phyloP scores from a whole-genome alignment of 257 asterid genomes.

The Scutellaria barbata region DNA sequence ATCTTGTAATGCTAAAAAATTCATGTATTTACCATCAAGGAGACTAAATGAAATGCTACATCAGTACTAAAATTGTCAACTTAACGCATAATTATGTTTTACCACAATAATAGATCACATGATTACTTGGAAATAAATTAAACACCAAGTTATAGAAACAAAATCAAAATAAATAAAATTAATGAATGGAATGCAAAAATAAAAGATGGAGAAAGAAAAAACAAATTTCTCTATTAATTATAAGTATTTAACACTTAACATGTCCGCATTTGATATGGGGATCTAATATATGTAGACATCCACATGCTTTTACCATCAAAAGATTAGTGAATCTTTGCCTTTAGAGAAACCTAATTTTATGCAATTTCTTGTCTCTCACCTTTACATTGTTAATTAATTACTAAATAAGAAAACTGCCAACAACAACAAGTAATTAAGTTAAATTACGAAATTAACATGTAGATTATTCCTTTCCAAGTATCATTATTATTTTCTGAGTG shows the following conservation, averaged over 20 bases:
- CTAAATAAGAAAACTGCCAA: not conserved
- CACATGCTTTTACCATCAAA: conserved; percentile 12
- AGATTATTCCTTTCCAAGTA: too few species aligned
- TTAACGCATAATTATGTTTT: too few species aligned
- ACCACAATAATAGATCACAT: too few species aligned
- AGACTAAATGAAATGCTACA: too few species aligned
- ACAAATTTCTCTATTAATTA: too few species aligned
- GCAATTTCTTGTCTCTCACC: conserved; percentile 23
- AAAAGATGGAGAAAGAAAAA: not conserved
- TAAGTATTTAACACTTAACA: not conserved
- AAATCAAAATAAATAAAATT: not conserved
- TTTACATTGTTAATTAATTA: not conserved
- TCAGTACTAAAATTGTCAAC: too few species aligned
- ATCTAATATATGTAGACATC: not conserved
- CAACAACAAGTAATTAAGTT: not conserved
- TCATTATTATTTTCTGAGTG: too few species aligned
- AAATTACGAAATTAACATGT: not conserved
- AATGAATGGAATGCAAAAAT: not conserved
- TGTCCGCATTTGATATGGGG: not conserved
- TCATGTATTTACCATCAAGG: too few species aligned
- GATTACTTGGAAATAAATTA: too few species aligned
- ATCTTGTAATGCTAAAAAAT: too few species aligned
- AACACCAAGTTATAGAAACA: too few species aligned
- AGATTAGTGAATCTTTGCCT: conserved; percentile 26
- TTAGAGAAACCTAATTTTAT: conserved; percentile 27